A percentile compares a stretch with the other conserved stretches of the same genome.
These are phyloP conservation scores for Cucurbita maxima DNA, from an alignment of 306 rosid genomes.

Conservation along the genomic window DNA sequence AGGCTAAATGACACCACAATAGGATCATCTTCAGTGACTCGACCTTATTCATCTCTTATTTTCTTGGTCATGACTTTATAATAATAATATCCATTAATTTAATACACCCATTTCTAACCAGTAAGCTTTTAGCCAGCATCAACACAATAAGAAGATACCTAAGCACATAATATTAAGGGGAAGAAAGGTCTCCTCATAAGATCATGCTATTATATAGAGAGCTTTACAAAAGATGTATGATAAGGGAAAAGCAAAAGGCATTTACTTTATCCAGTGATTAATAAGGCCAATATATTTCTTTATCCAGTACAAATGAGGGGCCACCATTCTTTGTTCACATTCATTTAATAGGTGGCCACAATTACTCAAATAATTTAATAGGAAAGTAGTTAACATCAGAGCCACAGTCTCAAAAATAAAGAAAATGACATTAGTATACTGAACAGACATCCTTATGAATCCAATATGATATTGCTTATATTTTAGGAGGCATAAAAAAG, in stretches of 20 bases:
- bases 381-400: slow-evolving; percentile 35
- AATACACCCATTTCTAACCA: not conserved
- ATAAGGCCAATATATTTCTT: slow-evolving; percentile 10
- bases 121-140: not conserved
- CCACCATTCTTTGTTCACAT: slow-evolving; percentile 19
- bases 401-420: slow-evolving; percentile 21
- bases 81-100: not conserved
- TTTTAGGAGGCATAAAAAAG: slow-evolving; percentile 38
- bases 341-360: slow-evolving; percentile 16
- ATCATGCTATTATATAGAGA: not conserved
- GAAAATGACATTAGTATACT: slow-evolving; percentile 28
- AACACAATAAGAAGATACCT: not conserved
- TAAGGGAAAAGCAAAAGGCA: slow-evolving; percentile 9
- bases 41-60: not conserved
- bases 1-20: not conserved
- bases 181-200: slow-evolving; percentile 5
- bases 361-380: slow-evolving; percentile 22
- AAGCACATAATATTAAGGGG: slow-evolving; percentile 7
- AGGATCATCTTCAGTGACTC: not conserved
- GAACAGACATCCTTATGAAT: slow-evolving; percentile 42
- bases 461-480: slow-evolving; percentile 33
- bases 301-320: slow-evolving; percentile 17
- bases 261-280: slow-evolving; percentile 12
- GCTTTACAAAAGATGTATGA: slow-evolving; percentile 13
- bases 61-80: not conserved